phyloP scores from a whole-genome alignment of 2,329 filamentous ascomycete species.

The Talaromyces sp. region DNA sequence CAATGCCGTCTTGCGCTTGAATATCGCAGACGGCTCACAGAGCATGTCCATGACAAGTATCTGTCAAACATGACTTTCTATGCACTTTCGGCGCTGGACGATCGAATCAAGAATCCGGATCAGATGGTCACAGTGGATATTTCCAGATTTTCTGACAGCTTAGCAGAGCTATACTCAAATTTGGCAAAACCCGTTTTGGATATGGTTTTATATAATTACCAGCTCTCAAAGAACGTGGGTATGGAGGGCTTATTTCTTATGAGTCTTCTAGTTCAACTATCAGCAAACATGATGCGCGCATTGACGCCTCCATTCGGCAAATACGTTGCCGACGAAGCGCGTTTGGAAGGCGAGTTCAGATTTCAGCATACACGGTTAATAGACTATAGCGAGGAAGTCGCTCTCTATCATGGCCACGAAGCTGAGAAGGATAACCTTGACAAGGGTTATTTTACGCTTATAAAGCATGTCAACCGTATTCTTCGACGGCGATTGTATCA shows the following conservation, averaged over 20 bases:
- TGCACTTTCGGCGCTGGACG: slow-evolving; percentile 88
- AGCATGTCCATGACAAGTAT: slow-evolving; percentile 92
- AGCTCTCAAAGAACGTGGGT: slow-evolving; percentile 88
- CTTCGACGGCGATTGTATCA: slow-evolving; percentile 87
- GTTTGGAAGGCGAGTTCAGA: slow-evolving; percentile 90
- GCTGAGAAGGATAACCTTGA: slow-evolving; percentile 95
- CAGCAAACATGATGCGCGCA: slow-evolving; percentile 86
- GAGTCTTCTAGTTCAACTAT: slow-evolving; percentile 88
- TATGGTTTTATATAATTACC: slow-evolving; percentile 96
- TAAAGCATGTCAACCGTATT: slow-evolving; percentile 98
- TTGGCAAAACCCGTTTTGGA: slow-evolving; percentile 91
- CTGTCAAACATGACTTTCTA: slow-evolving; percentile 98
- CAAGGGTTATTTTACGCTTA: slow-evolving; percentile 97
- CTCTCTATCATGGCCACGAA: slow-evolving; percentile 85
- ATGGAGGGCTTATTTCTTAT: slow-evolving; percentile 94
- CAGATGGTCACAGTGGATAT: slow-evolving; percentile 97
- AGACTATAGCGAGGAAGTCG: slow-evolving; percentile 93
- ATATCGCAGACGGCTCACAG: slow-evolving; percentile 90
- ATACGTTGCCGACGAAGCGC: slow-evolving; percentile 94
- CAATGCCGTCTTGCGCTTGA: slow-evolving; percentile 91
- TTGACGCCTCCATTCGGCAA: slow-evolving; percentile 94
- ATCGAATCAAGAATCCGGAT: slow-evolving; percentile 97
- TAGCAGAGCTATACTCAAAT: slow-evolving; percentile 94
- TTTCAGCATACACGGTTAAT: slow-evolving; percentile 94
- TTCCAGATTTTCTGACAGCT: slow-evolving; percentile 89